Base-by-base conservation (phyloP, 495 filamentous ascomycete genomes). In the Jackrogersella minutella region DNA sequence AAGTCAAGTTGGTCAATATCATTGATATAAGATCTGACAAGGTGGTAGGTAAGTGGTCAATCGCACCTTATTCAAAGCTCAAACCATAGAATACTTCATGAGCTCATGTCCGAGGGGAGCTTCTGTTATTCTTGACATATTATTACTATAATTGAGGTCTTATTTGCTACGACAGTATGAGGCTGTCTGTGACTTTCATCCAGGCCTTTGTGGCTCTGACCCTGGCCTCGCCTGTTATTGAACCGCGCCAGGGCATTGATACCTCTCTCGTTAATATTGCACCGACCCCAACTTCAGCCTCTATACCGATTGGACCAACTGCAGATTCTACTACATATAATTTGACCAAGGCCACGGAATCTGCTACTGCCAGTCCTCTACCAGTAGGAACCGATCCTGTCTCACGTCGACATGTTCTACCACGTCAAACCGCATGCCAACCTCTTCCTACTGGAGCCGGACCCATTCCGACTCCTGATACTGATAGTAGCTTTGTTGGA, bases 401-500 rank as follows among this genome's bases (percentile, higher is more conserved):
- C 13, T 44, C 33, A 17, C 19, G 9, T 19, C 11, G 14, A 30
- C 14, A 63, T 33, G 13, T 62, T 33, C 2, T 40, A 34, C 54
- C 71, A 30, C 53, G 49, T 36, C 60, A 66, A 36, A 66, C 56
- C 0, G 63, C 63, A 8, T 74, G 73, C 34, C 34, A 49, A 36
- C 58, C 73, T 26, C 66, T 74, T 50, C 62, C 71, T 13, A 57
- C 51, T 6, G 78, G 78, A 0, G 63, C 64, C 24, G 75, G 76
- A 16, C 78, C 78, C 11, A 64, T 62, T 5, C 60, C 76, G 22
- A 55, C 55, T 16, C 72, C 70, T 2, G 78, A 81, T 61, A 77
- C 74, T 4, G 70, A 58, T 10, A 50, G 58, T 31, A 74, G 64
- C 5, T 81, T 81, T 64, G 19, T 75, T 8, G 31, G 47, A 5